Conservation (phyloP, 1,139 yeast genomes). For the Blastobotrys raffinosifermentans region DNA sequence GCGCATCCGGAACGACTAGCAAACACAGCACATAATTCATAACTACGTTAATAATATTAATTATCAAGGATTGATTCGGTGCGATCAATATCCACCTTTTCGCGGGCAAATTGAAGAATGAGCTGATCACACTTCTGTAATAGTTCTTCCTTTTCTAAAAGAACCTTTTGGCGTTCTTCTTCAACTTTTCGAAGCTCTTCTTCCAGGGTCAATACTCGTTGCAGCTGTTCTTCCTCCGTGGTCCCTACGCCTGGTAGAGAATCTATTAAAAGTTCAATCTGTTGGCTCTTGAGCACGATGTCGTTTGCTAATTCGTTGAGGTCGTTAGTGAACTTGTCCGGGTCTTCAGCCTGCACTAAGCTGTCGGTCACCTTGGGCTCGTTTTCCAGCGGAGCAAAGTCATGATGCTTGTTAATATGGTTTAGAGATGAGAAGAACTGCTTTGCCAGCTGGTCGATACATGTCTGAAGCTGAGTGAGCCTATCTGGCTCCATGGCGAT, state of each 20-base stretch:
- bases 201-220: conserved; percentile 58
- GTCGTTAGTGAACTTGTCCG: conserved; percentile 39
- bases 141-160: conserved; percentile 60
- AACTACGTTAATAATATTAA: too few species aligned
- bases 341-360: conserved; percentile 35
- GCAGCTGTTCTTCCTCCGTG: conserved; percentile 67
- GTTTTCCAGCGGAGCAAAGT: conserved; percentile 44
- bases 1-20: too few species aligned
- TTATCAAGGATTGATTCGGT: too few species aligned
- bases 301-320: conserved; percentile 62
- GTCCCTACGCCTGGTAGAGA: conserved; percentile 92
- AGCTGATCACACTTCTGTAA: conserved; percentile 62
- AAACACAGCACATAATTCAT: too few species aligned
- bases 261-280: conserved; percentile 78
- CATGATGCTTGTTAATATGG: conserved; percentile 72
- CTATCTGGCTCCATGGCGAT: conserved; percentile 68
- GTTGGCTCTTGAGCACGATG: conserved; percentile 77
- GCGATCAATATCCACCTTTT: conserved; percentile 36
- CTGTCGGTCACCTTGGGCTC: conserved; percentile 53
- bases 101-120: conserved; percentile 56
- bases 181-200: conserved; percentile 59
- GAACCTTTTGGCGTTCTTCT: conserved; percentile 49
- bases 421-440: conserved; percentile 89
- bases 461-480: conserved; percentile 84
- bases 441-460: conserved; percentile 85